Evolutionary conservation across 1,284 basidiomycete species (phyloP), one percentile per base, ranked within the genome.

Genomic region (Trichosporon coremiiforme): DNA sequence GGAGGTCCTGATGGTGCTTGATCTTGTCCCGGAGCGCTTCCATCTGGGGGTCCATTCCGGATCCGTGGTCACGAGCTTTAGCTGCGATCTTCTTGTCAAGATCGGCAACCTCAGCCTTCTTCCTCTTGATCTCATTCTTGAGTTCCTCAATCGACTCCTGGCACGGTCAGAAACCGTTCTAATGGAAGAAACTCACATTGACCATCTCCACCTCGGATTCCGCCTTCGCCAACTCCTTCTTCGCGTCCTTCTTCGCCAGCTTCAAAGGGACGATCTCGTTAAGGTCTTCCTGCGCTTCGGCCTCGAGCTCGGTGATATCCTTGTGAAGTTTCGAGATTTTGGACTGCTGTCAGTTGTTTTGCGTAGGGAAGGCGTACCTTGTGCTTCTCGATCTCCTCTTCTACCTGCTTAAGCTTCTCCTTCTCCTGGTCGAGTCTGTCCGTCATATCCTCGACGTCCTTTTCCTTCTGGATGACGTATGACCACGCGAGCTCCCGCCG

Each of bases 401-500:
- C 45, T 47, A 64, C 64, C 35, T 73, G 70, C n/a, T 57, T 66
- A n/a, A 67, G 67, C 74, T 74, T 70, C n/a, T 65, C 71, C 55
- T 70, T 33, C 17, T 62, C 57, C 15, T 62, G 20, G 6, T 31
- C 57, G 10, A 62, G 57, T 22, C 31, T 17, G n/a, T 62, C 45
- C 41, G 68, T 53, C 65, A 62, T 57, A n/a, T 38, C 35, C n/a
- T 67, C 50, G 10, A 55, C 31, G 17, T 72, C 63, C 57, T 85
- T 82, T 78, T 92, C 87, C 78, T 94, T 94, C 13, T 85, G 85
- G 2, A 86, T 86, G 13, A 98, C 94, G 77, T 93, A 91, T 8
- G 92, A 88, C 96, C 96, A 98, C 0, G 93, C 93, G 10, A 93
- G 83, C 81, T 95, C 91, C 73, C 89, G 89, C 13, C 67, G 57